Evolutionary conservation across 163 green algal species (phyloP), one percentile per base, ranked within the genome.

Genomic region (Coccomyxa subellipsoidea): DNA sequence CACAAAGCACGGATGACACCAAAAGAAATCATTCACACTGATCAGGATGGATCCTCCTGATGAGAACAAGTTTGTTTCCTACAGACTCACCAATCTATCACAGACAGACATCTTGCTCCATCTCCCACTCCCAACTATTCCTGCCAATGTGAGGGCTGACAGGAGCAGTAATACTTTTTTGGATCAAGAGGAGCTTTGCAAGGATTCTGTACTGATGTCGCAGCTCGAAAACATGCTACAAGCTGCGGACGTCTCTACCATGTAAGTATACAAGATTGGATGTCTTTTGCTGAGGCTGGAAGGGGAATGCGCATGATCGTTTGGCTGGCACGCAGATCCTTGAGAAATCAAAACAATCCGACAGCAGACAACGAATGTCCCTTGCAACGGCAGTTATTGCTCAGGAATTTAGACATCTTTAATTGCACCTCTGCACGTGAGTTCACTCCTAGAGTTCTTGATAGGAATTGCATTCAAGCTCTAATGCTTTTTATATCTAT

Each of bases 261-360:
- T 78, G 72, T 78, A 78, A 53, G 69, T 59, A 59, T 27, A 59
- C 47, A 59, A 59, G 47, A 59, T 59, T 59, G 47, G 47, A 59
- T 59, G 47, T 59, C 47, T 59, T 59, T 8, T 59, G 15, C 47
- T 27, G 21, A 59, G 23, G 47, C 47, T 8, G 47, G 47, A 23
- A 2, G 47, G 47, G 47, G 47, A 12, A 59, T 18, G 23, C 23
- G 0, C 23, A 12, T 59, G 23, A 59, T 12, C 15, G 47, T 1
- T 59, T 59, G 47, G 23, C 47, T 59, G 47, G 47, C 23, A 12
- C 47, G 47, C 47, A 59, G 47, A 59, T 59, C 15, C 4, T 59
- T 59, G 4, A 59, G 5, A 18, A 59, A 59, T 59, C 21, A 8
- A 59, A 21, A 5, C 5, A 18, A 27, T 18, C 47, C 47, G 4